Evolutionary conservation across 441 rosid genomes (phyloP).

Genomic region (Populus hybrid): DNA sequence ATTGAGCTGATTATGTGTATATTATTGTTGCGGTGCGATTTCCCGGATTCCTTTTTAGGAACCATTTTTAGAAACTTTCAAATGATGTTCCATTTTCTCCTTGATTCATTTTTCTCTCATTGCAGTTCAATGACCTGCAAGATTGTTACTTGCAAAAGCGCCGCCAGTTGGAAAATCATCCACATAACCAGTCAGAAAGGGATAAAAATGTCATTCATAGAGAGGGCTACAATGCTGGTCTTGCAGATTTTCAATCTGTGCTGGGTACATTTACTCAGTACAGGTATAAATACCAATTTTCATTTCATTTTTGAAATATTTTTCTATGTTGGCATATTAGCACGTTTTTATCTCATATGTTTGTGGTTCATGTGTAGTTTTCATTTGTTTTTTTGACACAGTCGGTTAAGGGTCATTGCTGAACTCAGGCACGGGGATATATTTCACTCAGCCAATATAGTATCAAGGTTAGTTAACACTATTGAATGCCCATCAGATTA

Average conservation of each 20-base stretch:
- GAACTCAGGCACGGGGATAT: conserved; percentile 93
- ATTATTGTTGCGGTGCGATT: conserved; percentile 2
- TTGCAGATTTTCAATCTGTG: conserved; percentile 88
- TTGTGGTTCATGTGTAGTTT: conserved; percentile 12
- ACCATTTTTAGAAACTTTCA: background rate
- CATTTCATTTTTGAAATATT: background rate
- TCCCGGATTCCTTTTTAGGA: conserved; percentile 1
- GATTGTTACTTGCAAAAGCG: conserved; percentile 97
- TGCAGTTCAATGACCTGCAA: conserved; percentile 89
- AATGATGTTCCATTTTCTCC: background rate
- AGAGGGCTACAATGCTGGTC: conserved; percentile 85
- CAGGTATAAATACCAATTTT: conserved; percentile 52
- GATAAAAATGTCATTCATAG: conserved; percentile 63
- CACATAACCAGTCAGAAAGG: conserved; percentile 50
- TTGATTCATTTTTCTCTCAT: conserved; percentile 3
- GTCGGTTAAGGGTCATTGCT: conserved; percentile 96
- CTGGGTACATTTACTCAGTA: conserved; percentile 80
- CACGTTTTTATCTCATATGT: conserved; percentile 9
- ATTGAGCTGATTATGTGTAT: background rate
- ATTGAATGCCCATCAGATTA: background rate
- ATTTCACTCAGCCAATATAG: conserved; percentile 98
- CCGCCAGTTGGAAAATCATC: conserved; percentile 59
- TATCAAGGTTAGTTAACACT: conserved; percentile 63
- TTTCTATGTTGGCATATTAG: conserved; percentile 5
- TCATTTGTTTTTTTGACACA: conserved; percentile 28